phyloP scores from a whole-genome alignment of 371 early-diverging fungal genomes.

The Syncephalis fuscata region DNA sequence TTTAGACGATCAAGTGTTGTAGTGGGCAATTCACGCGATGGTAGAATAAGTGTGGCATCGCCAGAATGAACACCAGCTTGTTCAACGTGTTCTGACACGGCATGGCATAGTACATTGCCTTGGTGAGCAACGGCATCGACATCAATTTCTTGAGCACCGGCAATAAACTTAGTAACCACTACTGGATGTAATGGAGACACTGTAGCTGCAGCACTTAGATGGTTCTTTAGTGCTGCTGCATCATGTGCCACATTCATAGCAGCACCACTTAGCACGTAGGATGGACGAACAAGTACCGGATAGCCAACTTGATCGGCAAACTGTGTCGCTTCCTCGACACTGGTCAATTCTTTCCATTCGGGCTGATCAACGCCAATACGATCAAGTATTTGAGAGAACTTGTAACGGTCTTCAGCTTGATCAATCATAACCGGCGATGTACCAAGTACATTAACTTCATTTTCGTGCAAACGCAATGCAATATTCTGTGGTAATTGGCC shows the following conservation, averaged over 20 bases:
- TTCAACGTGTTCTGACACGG: constrained; percentile 88
- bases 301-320: constrained; percentile 79
- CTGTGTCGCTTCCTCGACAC: constrained; percentile 50
- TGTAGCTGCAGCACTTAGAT: constrained; percentile 63
- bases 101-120: constrained; percentile 67
- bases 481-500: constrained; percentile 92
- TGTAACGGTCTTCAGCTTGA: constrained; percentile 81
- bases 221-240: constrained; percentile 38
- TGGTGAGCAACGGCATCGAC: constrained; percentile 80
- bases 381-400: constrained; percentile 80
- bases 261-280: constrained; percentile 89
- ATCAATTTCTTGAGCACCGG: constrained; percentile 86
- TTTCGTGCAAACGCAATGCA: constrained; percentile 56
- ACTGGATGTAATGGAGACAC: constrained; percentile 87
- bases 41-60: constrained; percentile 85
- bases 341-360: constrained; percentile 78
- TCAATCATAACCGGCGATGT: constrained; percentile 86
- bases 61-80: constrained; percentile 95
- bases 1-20: constrained; percentile 47
- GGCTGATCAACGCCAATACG: constrained; percentile 88
- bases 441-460: constrained; percentile 63
- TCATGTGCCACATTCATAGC: constrained; percentile 90
- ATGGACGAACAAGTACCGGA: constrained; percentile 87
- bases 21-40: constrained; percentile 51
- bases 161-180: constrained; percentile 86